Conservation (phyloP, 306 rosid species). For the Acmispon strigosus region DNA sequence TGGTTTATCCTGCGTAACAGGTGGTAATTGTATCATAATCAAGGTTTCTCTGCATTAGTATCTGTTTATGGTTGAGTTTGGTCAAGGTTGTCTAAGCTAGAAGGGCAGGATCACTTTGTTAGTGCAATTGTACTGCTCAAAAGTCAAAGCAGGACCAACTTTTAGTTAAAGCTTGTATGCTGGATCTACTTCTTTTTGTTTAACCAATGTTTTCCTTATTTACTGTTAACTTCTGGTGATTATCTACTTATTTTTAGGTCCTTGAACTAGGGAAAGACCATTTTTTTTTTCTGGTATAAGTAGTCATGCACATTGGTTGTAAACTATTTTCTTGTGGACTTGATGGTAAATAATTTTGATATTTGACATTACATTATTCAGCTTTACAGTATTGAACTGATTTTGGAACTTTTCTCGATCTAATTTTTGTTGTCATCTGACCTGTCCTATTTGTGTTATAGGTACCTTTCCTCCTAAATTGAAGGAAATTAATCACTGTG, state of each 20-base stretch:
- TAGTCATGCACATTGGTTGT: not conserved
- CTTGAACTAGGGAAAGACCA: slow-evolving; percentile 4
- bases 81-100: slow-evolving; percentile 5
- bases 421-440: not conserved
- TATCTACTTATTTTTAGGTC: not conserved
- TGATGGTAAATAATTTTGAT: not conserved
- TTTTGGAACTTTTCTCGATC: not conserved
- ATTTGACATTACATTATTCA: not conserved
- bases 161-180: not conserved
- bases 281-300: slow-evolving; percentile 5
- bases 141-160: slow-evolving; percentile 6
- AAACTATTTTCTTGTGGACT: too few relatives aligned
- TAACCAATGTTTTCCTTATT: slow-evolving; percentile 3
- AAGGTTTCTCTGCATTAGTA: slow-evolving; percentile 19
- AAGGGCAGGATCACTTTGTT: slow-evolving; percentile 6
- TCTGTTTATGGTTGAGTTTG: slow-evolving; percentile 13
- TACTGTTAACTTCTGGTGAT: slow-evolving; percentile 12
- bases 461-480: slow-evolving; percentile 10
- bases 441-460: slow-evolving; percentile 5
- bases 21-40: slow-evolving; percentile 4
- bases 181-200: slow-evolving; percentile 20
- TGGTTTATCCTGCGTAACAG: not conserved
- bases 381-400: slow-evolving; percentile 10
- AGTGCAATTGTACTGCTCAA: not conserved
- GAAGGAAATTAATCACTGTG: slow-evolving; percentile 9